Evolutionary conservation across 78 protist genomes (phyloP).

Genomic region (Acrasis kona): DNA sequence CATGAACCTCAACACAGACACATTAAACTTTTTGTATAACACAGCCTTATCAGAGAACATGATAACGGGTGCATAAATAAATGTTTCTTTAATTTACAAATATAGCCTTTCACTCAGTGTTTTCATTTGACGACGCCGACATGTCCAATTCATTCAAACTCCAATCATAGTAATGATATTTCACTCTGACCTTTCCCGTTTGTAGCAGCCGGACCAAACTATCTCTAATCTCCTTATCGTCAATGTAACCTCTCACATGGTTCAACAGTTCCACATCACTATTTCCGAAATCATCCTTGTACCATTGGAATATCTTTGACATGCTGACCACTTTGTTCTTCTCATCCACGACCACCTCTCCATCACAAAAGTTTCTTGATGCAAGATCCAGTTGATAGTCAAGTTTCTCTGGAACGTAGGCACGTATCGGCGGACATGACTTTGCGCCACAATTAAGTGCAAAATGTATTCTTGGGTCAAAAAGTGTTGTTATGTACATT

Average conservation of each 20-base stretch:
- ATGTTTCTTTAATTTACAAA: too few species aligned
- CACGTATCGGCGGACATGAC: slow-evolving; percentile 26
- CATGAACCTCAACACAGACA: too few species aligned
- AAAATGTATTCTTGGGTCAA: slow-evolving; percentile 27
- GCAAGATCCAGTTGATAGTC: slow-evolving; percentile 1
- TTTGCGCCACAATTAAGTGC: slow-evolving; percentile 44
- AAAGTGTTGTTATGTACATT: not conserved
- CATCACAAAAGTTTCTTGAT: not conserved
- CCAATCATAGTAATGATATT: not conserved
- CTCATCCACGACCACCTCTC: not conserved
- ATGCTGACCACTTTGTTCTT: not conserved
- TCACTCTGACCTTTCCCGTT: not conserved
- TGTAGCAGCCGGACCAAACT: not conserved
- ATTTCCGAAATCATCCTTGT: slow-evolving; percentile 17
- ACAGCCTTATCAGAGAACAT: too few species aligned
- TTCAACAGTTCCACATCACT: not conserved
- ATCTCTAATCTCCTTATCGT: not conserved
- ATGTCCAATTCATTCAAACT: not conserved
- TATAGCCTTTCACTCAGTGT: too few species aligned
- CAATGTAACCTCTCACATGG: not conserved
- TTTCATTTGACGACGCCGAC: too few species aligned
- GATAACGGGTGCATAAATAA: too few species aligned
- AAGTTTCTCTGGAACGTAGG: not conserved
- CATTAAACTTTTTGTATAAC: too few species aligned
- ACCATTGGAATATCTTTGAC: slow-evolving; percentile 20